Evolutionary conservation across 345 rosid genomes (phyloP).

Genomic region (Lepidium africanum): DNA sequence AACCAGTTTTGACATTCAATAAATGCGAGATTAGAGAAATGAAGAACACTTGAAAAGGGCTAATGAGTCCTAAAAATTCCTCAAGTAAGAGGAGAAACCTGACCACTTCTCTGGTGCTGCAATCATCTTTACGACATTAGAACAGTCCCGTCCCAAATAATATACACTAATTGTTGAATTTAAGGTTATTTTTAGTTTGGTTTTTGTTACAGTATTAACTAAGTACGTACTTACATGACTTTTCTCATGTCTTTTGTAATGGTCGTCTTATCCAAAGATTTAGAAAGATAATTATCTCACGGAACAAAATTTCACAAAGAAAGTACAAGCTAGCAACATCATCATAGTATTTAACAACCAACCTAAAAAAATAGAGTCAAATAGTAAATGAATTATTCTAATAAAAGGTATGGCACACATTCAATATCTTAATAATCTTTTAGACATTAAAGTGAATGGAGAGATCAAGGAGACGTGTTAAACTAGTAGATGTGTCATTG

Average conservation of each 20-base stretch:
- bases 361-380: not conserved
- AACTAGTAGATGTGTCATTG: slow-evolving; percentile 7
- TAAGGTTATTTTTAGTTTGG: too few relatives aligned
- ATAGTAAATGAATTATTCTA: not conserved
- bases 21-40: too few relatives aligned
- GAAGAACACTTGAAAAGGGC: too few relatives aligned
- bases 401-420: slow-evolving; percentile 1
- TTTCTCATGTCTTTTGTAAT: not conserved
- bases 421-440: slow-evolving; percentile 4
- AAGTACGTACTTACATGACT: too few relatives aligned
- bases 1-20: too few relatives aligned
- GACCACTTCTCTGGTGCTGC: too few relatives aligned
- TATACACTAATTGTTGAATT: too few relatives aligned
- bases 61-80: too few relatives aligned
- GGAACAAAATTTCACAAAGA: slow-evolving; percentile 4
- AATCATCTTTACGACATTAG: too few relatives aligned
- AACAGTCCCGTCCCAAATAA: too few relatives aligned
- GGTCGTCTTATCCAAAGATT: slow-evolving; percentile 2
- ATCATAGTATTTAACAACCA: slow-evolving; percentile 11
- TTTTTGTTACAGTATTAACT: too few relatives aligned
- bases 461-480: slow-evolving; percentile 19
- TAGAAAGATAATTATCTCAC: slow-evolving; percentile 1
- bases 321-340: not conserved
- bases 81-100: too few relatives aligned
- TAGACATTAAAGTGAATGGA: slow-evolving; percentile 7